Evolutionary conservation across 768 basidiomycete species (phyloP), one percentile per base, ranked within the genome.

Genomic region (Solioccasus polychromus): DNA sequence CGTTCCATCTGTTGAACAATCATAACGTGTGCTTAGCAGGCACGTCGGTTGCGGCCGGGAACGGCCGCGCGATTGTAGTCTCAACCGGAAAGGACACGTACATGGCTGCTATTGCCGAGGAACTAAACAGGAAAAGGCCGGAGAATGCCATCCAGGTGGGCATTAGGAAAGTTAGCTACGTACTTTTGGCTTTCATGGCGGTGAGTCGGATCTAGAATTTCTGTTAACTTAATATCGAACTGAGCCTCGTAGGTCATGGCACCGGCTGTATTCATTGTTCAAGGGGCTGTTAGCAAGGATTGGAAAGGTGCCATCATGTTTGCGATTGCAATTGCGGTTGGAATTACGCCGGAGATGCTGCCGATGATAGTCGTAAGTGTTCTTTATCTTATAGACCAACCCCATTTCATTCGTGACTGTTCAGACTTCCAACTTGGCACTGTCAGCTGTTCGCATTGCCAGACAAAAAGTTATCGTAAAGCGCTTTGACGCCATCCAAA

Each of bases 401-500:
- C 3, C 25, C 44, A 5, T 3, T 30, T 48, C 18, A 52, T 15
- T 19, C 15, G 66, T 73, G 42, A 75, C 72, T 10, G 72, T 77
- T 28, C 63, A 82, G 54, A 76, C 78, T 3, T 69, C 82, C 34
- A 83, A 81, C 11, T 70, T 83, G 62, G 78, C 81, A 7, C 71
- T 77, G 20, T 80, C 79, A 0, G 77, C 78, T 2, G 67, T 71
- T 40, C 73, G 74, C 42, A 78, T 83, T 60, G 79, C 78, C 3
- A 69, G 63, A 35, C 68, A 80, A 55, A 73, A 82, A 50, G 82
- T 82, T 26, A 75, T 85, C 45, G 79, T 83, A 14, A 72, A 80
- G 26, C 74, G 78, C 42, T 72, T 85, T 50, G 80, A 83, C 51
- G 80, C 82, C 12, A 69, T 84, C 50, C 81, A 84, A 57, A 79